A percentile compares a stretch with the other conserved stretches of the same genome.
Conservation (phyloP, 768 basidiomycete genomes). For the Trametes punicea region DNA sequence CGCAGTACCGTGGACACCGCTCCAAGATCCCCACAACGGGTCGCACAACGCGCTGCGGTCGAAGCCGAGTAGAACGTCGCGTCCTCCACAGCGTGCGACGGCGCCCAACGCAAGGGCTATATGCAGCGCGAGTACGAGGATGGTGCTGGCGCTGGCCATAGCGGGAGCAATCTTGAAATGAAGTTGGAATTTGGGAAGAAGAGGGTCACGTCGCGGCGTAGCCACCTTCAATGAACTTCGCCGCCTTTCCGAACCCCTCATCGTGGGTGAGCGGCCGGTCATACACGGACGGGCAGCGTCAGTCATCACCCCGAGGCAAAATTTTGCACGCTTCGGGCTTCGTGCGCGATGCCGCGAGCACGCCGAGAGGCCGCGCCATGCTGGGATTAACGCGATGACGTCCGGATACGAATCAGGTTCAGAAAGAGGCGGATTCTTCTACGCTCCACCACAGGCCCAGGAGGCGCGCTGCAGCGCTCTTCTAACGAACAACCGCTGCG, state of each 20-base stretch:
- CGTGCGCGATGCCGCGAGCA: background rate
- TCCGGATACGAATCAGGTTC: background rate
- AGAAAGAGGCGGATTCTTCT: background rate
- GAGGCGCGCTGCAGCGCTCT: background rate
- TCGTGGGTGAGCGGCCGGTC: background rate
- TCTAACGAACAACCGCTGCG: background rate
- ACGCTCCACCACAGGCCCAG: background rate
- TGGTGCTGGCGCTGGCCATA: background rate
- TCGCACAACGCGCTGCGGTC: background rate
- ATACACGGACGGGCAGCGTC: background rate
- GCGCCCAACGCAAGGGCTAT: background rate
- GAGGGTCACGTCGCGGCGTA: background rate
- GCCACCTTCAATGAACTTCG: background rate
- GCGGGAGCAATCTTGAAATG: background rate
- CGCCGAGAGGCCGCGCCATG: background rate
- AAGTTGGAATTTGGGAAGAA: background rate
- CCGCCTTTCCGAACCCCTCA: background rate
- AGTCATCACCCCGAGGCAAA: background rate
- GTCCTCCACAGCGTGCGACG: conserved; percentile 18
- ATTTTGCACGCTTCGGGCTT: conserved; percentile 4
- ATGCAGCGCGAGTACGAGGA: background rate
- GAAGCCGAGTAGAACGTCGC: background rate
- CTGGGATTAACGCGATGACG: background rate
- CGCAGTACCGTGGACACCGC: conserved; percentile 2
- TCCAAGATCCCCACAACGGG: background rate